These are phyloP conservation scores for Auricularia sp. DNA, from an alignment of 768 basidiomycete species.

Conservation along the genomic window DNA sequence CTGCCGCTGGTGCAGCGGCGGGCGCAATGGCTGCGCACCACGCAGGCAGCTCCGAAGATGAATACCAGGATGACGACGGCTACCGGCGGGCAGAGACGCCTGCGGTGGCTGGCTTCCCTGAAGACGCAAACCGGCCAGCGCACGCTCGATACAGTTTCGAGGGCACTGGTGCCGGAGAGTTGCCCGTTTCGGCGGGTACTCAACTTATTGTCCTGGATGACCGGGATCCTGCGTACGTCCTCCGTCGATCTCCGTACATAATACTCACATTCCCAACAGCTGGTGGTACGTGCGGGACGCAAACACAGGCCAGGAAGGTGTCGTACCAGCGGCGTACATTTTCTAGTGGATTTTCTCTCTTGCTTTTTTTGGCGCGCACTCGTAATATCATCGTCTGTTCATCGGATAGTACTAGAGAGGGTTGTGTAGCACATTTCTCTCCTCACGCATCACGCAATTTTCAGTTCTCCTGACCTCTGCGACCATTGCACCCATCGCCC, in stretches of 20 bases:
- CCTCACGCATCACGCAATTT: neutral
- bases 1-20: slow-evolving; percentile 21
- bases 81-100: slow-evolving; percentile 76
- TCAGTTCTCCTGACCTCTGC: neutral
- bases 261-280: slow-evolving; percentile 26
- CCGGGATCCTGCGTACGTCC: slow-evolving; percentile 62
- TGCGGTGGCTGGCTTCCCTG: slow-evolving; percentile 42
- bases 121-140: slow-evolving; percentile 55
- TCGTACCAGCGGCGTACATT: slow-evolving; percentile 86
- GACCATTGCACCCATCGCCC: neutral
- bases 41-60: slow-evolving; percentile 43
- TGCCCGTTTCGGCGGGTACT: slow-evolving; percentile 54
- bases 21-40: slow-evolving; percentile 20
- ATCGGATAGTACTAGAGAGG: neutral
- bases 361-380: neutral
- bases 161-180: slow-evolving; percentile 67
- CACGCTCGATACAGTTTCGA: slow-evolving; percentile 80
- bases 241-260: neutral
- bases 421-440: neutral
- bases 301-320: slow-evolving; percentile 72
- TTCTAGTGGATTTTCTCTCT: slow-evolving; percentile 34
- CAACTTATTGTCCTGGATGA: slow-evolving; percentile 74
- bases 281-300: slow-evolving; percentile 93
- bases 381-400: neutral
- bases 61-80: slow-evolving; percentile 57